Base-by-base conservation (phyloP, 805 yeast species). In the Candida xyloterini region DNA sequence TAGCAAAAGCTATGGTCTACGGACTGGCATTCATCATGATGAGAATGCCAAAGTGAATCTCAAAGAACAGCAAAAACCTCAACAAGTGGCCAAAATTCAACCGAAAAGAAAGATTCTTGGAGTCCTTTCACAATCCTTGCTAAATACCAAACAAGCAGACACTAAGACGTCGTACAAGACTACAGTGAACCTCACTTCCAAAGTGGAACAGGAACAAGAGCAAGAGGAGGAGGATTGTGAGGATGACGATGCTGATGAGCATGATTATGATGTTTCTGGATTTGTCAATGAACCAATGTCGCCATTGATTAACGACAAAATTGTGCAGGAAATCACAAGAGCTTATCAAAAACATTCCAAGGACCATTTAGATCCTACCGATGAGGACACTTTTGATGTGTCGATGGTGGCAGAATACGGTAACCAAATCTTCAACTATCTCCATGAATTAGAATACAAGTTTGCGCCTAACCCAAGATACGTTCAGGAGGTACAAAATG, bases 391-490 rank as follows among this genome's bases (percentile, higher is more conserved):
- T 1, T 81, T 68, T 57, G 95, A 87, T 58, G 81, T 83, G 7
- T 81, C 91, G 4, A 89, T 91, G 96, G 97, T 86, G 20, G 78
- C 88, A 38, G 99, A 91, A 66, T 91, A 90, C 62, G 95, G 85
- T 32, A 78, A 71, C 46, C 95, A 87, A 42, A 90, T 91, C 42
- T 90, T 87, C 63, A 81, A 78, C 29, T 87, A 85, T 62, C 66
- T 90, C 50, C 81, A 81, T 58, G 78, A 73, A 51, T 68, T 82
- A 47, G 96, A 89, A 65, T 64, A 70, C 33, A 73, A 76, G 53
- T 84, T 86, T 43, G 68, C 84, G 52, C 95, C 89, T 4, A 78
- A 76, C 46, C 61, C 82, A n/a, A 71, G 72, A 43, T 86, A 84
- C 57, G 87, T 93, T 84, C 81, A 77, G 42, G 71, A 70, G 36